Evolutionary conservation across 2,329 filamentous ascomycete genomes (phyloP).

Genomic region (Penicillium occitanis): DNA sequence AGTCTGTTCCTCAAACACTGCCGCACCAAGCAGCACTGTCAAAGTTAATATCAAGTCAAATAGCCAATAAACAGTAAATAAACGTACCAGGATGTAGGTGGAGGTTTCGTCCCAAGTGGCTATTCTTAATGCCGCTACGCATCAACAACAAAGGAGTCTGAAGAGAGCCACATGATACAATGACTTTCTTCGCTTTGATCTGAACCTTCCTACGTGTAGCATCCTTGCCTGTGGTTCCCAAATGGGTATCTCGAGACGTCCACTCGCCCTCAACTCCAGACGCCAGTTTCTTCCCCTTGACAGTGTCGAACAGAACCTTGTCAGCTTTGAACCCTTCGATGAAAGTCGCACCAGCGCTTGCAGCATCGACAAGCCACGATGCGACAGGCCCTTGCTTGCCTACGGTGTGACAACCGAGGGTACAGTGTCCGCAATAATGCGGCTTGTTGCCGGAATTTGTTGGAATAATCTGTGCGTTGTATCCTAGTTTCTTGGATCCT

Average conservation of each 20-base stretch:
- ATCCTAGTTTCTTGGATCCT: conserved; percentile 71
- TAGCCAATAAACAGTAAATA: neutral
- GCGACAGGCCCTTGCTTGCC: conserved; percentile 78
- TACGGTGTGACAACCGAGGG: conserved; percentile 59
- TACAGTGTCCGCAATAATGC: conserved; percentile 72
- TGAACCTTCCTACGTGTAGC: conserved; percentile 62
- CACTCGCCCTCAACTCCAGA: conserved; percentile 72
- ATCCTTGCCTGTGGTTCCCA: conserved; percentile 54
- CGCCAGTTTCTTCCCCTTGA: conserved; percentile 56
- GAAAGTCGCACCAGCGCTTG: conserved; percentile 72
- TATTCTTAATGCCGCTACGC: conserved; percentile 77
- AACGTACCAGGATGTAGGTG: conserved; percentile 73
- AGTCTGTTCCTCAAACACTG: conserved; percentile 68
- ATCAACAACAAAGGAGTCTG: conserved; percentile 74
- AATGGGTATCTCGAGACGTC: conserved; percentile 67
- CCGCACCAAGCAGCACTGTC: conserved; percentile 46
- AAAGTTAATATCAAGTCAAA: conserved; percentile 18
- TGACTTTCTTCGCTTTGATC: conserved; percentile 75
- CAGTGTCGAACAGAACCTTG: conserved; percentile 64
- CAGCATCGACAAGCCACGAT: conserved; percentile 77
- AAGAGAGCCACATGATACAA: conserved; percentile 74
- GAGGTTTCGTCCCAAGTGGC: conserved; percentile 77
- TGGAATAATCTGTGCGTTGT: conserved; percentile 65
- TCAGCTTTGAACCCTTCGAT: conserved; percentile 78
- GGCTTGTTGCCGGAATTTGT: conserved; percentile 74